Evolutionary conservation across 75 land plant species (phyloP).

Genomic region (Cunninghamia lanceolata): DNA sequence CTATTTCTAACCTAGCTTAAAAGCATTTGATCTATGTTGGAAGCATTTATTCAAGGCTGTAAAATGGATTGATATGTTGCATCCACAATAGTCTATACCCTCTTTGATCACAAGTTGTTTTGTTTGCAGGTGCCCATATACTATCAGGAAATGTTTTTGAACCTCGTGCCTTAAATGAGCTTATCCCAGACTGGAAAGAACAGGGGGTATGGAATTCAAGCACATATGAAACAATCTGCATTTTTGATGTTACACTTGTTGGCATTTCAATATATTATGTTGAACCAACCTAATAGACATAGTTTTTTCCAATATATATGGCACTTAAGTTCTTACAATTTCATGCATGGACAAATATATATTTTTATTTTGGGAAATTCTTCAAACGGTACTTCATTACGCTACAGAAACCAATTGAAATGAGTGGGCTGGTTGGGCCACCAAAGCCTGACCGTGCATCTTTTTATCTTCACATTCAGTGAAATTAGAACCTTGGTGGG

Average conservation of each 20-base stretch:
- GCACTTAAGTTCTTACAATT: not conserved
- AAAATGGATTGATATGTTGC: not conserved
- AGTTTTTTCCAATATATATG: not conserved
- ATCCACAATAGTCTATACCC: not conserved
- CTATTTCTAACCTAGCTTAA: not conserved
- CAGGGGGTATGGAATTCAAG: slow-evolving; percentile 50
- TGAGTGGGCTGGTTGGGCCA: no score
- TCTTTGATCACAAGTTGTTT: not conserved
- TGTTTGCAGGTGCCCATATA: slow-evolving; percentile 76
- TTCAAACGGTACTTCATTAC: no score
- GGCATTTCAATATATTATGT: not conserved
- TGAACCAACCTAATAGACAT: not conserved
- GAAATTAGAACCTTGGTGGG: no score
- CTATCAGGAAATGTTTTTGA: slow-evolving; percentile 97
- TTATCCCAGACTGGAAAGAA: slow-evolving; percentile 85
- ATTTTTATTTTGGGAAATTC: no score
- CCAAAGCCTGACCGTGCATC: no score
- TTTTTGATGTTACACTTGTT: not conserved
- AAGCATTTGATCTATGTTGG: not conserved
- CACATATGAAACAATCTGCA: not conserved
- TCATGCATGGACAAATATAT: not conserved
- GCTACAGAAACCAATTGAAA: no score
- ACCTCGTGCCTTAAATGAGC: slow-evolving; percentile 86
- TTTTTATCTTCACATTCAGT: no score
- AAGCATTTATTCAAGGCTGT: not conserved